A percentile compares a stretch with the other conserved stretches of the same genome.
Conservation (phyloP, 2,329 filamentous ascomycete genomes). For the Microcyclospora pomicola region DNA sequence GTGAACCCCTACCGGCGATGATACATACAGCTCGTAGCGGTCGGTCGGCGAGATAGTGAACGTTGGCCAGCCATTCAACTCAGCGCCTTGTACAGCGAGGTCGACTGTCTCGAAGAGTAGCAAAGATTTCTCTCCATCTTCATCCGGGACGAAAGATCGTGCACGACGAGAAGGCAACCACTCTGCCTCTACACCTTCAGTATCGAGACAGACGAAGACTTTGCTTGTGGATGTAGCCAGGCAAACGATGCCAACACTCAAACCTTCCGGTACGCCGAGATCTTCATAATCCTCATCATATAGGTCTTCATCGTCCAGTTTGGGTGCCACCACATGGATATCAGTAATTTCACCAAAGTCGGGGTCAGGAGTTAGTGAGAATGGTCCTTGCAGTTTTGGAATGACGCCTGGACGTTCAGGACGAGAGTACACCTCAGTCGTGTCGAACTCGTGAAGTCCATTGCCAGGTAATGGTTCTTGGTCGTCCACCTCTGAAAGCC, state of each 20-base stretch:
- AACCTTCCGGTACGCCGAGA: conserved; percentile 26
- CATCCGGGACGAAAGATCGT: conserved; percentile 12
- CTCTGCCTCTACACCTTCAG: conserved; percentile 48
- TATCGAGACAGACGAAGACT: conserved; percentile 46
- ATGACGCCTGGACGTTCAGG: conserved; percentile 41
- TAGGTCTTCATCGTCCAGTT: conserved; percentile 38
- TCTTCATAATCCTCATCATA: conserved; percentile 35
- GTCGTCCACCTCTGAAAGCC: conserved; percentile 42
- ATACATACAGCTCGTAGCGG: conserved; percentile 46
- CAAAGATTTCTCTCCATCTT: conserved; percentile 17
- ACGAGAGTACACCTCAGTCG: conserved; percentile 41
- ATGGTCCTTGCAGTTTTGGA: conserved; percentile 49
- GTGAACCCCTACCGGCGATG: conserved; percentile 39
- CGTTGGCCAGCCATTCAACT: conserved; percentile 31
- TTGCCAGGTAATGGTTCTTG: conserved; percentile 34
- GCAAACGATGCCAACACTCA: conserved; percentile 45
- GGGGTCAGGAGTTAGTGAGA: conserved; percentile 37
- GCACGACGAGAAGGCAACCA: conserved; percentile 40
- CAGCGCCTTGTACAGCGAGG: conserved; percentile 11
- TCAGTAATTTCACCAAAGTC: conserved; percentile 46
- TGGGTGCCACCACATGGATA: conserved; percentile 43
- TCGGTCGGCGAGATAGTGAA: conserved; percentile 43
- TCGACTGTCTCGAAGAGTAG: conserved; percentile 31
- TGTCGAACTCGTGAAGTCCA: conserved; percentile 27
- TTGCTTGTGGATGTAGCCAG: conserved; percentile 42